Percentiles rank a stretch among this genome's conserved stretches.
These are phyloP conservation scores for Cercospora beticola DNA, from an alignment of 2,329 filamentous ascomycete species.

Conservation along the genomic window DNA sequence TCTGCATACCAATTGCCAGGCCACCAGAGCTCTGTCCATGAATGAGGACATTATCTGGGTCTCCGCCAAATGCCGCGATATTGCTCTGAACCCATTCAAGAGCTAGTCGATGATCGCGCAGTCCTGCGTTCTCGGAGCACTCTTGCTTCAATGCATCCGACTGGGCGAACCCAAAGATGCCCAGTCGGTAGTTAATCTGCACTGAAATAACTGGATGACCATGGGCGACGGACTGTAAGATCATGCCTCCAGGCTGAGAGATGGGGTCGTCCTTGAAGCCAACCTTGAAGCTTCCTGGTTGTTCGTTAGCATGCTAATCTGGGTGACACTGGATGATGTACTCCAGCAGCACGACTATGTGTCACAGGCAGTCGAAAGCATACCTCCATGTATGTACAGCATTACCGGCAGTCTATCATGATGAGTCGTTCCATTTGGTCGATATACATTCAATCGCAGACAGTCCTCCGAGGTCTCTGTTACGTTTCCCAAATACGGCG, in stretches of 20 bases:
- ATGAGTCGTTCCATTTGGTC: conserved; percentile 24
- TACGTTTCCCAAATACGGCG: conserved; percentile 19
- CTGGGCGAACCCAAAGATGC: conserved; percentile 42
- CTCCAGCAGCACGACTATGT: background rate
- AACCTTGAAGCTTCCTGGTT: conserved; percentile 20
- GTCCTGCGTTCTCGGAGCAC: conserved; percentile 39
- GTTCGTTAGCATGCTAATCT: background rate
- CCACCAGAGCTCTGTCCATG: conserved; percentile 44
- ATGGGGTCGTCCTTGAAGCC: conserved; percentile 36
- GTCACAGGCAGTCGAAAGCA: background rate
- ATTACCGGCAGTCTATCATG: conserved; percentile 42
- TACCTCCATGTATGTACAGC: conserved; percentile 35
- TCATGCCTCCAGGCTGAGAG: conserved; percentile 47
- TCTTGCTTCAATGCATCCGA: conserved; percentile 37
- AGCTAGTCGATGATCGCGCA: conserved; percentile 61
- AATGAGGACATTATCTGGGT: conserved; percentile 46
- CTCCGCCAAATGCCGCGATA: conserved; percentile 60
- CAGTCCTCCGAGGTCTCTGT: conserved; percentile 31
- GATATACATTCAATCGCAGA: conserved; percentile 34
- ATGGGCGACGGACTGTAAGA: conserved; percentile 49
- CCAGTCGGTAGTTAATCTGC: conserved; percentile 37
- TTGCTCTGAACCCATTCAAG: conserved; percentile 62
- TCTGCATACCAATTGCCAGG: conserved; percentile 41
- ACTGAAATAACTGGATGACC: conserved; percentile 41
- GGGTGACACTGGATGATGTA: background rate